Evolutionary conservation across 306 rosid genomes (phyloP).

Genomic region (Malus asiatica): DNA sequence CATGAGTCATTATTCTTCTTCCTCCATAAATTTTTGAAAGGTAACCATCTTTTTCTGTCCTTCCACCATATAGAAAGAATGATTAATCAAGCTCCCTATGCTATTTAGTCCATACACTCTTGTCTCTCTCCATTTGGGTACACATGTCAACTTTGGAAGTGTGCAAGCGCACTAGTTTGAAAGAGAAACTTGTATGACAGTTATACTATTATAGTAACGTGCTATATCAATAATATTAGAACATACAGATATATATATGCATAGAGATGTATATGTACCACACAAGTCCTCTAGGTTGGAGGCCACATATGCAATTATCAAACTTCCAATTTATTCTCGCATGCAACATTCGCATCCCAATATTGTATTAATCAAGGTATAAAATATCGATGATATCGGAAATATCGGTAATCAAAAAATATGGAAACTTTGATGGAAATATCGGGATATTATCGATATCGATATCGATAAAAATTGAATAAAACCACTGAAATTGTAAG

Average conservation of each 20-base stretch:
- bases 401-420: no score
- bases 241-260: no score
- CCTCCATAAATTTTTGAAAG: background rate
- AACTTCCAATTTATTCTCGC: background rate
- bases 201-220: no score
- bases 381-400: no score
- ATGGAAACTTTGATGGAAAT: no score
- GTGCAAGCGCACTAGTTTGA: background rate
- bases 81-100: background rate
- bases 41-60: background rate
- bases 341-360: background rate
- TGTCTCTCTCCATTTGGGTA: background rate
- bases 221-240: no score
- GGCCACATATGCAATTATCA: background rate
- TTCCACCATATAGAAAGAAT: background rate
- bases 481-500: no score
- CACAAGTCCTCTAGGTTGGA: background rate
- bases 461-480: no score
- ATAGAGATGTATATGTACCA: no score
- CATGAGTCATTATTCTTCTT: background rate
- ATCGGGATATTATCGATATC: no score
- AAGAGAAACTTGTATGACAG: no score
- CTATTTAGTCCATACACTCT: background rate
- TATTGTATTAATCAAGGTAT: background rate
- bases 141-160: background rate